Conservation (phyloP, 768 basidiomycete species). For the Xerocomellus chrysenteron region DNA sequence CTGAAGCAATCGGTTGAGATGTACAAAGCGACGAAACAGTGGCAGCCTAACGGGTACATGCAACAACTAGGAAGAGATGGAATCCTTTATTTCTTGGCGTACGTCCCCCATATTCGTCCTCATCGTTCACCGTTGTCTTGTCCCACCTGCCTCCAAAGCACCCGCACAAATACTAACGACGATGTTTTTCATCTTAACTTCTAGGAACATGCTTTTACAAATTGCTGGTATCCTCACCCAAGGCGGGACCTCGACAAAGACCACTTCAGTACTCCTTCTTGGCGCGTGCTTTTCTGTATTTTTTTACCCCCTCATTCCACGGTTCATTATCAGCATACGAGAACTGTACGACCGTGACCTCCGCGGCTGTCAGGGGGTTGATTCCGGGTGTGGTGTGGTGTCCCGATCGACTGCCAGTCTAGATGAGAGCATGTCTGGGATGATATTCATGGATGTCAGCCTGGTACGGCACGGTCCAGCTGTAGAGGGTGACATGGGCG, state of each 20-base stretch:
- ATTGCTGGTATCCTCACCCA: background rate
- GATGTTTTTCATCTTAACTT: background rate
- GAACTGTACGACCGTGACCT: background rate
- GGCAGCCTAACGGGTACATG: conserved; percentile 10
- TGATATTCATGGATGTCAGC: background rate
- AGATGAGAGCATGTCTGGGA: background rate
- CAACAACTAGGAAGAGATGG: conserved; percentile 5
- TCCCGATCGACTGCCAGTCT: background rate
- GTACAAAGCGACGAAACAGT: conserved; percentile 5
- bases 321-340: conserved; percentile 8
- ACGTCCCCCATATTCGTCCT: background rate
- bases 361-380: background rate
- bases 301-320: background rate
- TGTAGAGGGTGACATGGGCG: background rate
- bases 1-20: background rate
- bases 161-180: no score
- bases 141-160: no score
- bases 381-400: background rate
- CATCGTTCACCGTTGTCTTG: no score
- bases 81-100: conserved; percentile 11
- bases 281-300: background rate
- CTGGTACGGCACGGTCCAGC: background rate
- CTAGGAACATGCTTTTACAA: background rate
- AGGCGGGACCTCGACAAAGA: background rate
- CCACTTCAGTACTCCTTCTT: background rate